Percentiles rank a stretch among this genome's conserved stretches.
Conservation (phyloP, 768 basidiomycete genomes). For the Leccinum boreale region DNA sequence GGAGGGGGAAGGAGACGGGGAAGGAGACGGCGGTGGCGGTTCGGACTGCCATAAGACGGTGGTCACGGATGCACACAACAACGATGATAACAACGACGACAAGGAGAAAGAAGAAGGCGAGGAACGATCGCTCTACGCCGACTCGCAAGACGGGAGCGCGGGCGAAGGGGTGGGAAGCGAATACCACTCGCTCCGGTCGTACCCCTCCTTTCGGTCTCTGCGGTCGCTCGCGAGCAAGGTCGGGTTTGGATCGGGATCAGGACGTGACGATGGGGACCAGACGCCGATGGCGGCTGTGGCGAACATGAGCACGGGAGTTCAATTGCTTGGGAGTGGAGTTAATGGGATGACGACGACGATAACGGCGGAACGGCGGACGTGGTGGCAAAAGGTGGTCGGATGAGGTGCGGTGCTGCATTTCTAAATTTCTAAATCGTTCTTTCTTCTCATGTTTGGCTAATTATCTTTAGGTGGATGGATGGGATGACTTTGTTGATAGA, state of each 20-base stretch:
- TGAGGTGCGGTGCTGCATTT: background rate
- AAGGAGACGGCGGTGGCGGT: conserved; percentile 11
- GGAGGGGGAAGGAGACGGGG: conserved; percentile 16
- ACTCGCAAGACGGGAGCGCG: conserved; percentile 15
- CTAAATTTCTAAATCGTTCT: background rate
- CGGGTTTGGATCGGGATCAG: background rate
- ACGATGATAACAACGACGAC: background rate
- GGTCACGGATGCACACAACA: background rate
- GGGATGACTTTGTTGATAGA: background rate
- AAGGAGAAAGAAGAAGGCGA: conserved; percentile 7
- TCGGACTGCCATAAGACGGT: background rate
- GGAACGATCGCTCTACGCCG: conserved; percentile 20
- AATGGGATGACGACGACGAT: background rate
- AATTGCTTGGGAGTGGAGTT: background rate
- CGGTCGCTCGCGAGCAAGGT: conserved; percentile 18
- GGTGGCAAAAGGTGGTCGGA: conserved; percentile 32
- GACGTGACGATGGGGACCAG: background rate
- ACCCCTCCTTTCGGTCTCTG: conserved; percentile 25
- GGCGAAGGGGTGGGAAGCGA: conserved; percentile 19
- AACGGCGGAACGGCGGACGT: conserved; percentile 22
- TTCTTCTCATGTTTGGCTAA: background rate
- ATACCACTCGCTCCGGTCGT: conserved; percentile 29
- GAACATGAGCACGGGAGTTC: background rate
- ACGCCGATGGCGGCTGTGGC: background rate
- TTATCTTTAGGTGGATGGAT: background rate